These are phyloP conservation scores for Tetrahymena borealis DNA, from an alignment of 73 alveolate genomes.

Conservation along the genomic window DNA sequence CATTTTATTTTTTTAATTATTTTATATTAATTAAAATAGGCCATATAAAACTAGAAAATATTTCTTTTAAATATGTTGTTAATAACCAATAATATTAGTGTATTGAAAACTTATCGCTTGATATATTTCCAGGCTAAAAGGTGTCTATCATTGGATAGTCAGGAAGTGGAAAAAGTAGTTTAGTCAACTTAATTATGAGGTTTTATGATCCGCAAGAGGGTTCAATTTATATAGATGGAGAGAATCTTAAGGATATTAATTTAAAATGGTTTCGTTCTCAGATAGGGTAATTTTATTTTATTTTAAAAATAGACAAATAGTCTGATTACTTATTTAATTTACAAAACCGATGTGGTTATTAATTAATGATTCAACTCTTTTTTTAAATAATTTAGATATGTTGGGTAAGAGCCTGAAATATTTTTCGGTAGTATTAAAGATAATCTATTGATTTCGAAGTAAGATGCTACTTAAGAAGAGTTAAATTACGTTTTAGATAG, in stretches of 20 bases:
- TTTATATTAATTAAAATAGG: neutral
- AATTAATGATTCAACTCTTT: neutral
- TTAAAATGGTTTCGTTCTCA: conserved; percentile 8
- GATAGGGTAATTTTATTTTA: neutral
- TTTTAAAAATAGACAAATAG: too few relatives aligned
- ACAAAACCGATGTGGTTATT: too few relatives aligned
- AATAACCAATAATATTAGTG: neutral
- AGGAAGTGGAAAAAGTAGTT: conserved; percentile 45
- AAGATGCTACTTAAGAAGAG: neutral
- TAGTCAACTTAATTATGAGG: conserved; percentile 27
- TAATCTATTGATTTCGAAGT: neutral
- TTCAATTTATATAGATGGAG: conserved; percentile 1
- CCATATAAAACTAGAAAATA: neutral
- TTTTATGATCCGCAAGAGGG: conserved; percentile 43
- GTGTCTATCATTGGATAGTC: conserved; percentile 28
- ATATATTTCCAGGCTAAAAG: neutral
- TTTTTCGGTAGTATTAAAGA: neutral
- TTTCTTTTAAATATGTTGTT: neutral
- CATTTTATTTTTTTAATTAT: too few relatives aligned
- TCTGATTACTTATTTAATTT: too few relatives aligned
- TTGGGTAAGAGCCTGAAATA: neutral
- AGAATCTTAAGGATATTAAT: conserved; percentile 7
- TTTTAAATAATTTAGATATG: neutral
- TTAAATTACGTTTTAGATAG: neutral
- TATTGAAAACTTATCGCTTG: neutral